These are phyloP conservation scores for Nyctanthes arbortristis DNA, from an alignment of 257 asterid genomes.

Conservation along the genomic window DNA sequence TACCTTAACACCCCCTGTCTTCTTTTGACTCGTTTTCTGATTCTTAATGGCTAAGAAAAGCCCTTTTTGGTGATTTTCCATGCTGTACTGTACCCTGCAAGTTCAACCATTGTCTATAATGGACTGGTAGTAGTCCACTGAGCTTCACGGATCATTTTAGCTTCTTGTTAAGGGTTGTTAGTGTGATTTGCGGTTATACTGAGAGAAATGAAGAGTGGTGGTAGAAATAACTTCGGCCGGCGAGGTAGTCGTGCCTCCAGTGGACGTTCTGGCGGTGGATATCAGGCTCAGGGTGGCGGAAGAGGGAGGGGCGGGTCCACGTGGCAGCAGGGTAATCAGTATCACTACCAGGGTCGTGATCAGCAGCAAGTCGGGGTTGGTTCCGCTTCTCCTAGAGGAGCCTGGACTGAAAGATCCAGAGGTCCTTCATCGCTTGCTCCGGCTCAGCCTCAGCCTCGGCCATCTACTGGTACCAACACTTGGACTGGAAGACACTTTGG, in stretches of 20 bases:
- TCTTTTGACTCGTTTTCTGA: not conserved
- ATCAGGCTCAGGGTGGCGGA: not conserved
- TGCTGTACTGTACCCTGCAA: not conserved
- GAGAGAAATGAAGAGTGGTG: not conserved
- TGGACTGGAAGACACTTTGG: no score
- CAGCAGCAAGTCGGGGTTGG: conserved; percentile 2
- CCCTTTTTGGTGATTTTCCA: not conserved
- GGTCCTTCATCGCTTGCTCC: conserved; percentile 10
- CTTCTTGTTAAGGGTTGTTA: no score
- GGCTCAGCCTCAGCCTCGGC: not conserved
- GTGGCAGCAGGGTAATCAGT: not conserved
- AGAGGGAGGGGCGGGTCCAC: not conserved
- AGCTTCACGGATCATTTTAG: not conserved
- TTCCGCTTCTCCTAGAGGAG: not conserved
- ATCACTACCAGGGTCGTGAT: not conserved
- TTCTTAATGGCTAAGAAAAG: not conserved
- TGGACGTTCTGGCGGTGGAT: not conserved
- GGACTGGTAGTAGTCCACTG: not conserved
- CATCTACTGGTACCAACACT: conserved; percentile 13
- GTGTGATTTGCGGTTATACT: not conserved
- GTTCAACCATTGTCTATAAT: not conserved
- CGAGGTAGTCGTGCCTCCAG: not conserved
- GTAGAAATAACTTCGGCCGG: not conserved
- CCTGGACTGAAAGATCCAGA: conserved; percentile 12
- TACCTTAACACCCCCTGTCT: not conserved